Evolutionary conservation across 768 basidiomycete genomes (phyloP), one percentile per base, ranked within the genome.

Genomic region (Podaxis sp.): DNA sequence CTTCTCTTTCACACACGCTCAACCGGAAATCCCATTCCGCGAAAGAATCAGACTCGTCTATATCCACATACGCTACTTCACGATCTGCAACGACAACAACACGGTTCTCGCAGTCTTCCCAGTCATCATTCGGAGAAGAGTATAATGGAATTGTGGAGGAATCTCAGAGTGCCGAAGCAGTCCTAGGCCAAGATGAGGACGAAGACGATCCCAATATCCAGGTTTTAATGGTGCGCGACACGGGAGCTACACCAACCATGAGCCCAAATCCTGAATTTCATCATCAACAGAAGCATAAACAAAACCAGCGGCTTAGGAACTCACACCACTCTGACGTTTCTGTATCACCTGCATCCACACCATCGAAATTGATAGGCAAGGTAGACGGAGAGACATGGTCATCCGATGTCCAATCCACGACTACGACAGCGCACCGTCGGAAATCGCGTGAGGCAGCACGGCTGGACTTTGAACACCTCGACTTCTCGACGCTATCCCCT

Each of bases 211-310:
- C 37, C n/a, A 55, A 55, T 33, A 43, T 64, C 9, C 73, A 76
- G 51, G 76, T 78, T 46, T 72, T 80, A 37, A 78, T 82, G 63
- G 77, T 82, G 6, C 71, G 76, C 27, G 79, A 84, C 69, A 80
- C 81, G n/a, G 81, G 80, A 36, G 79, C 79, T 43, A 81, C 79
- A 25, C 81, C 77, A 8, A 79, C 74, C 15, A 76, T 82, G 75
- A 80, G 78, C 66, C 82, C 82, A 2, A 82, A 81, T 61, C 79
- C 80, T 25, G 77, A 74, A 37, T 85, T 80, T 61, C 70, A 73
- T 61, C 69, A 73, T 33, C 71, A 72, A 66, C 71, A 67, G 40
- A 70, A 69, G 55, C 60, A 65, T 64, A 52, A 63, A 52, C 65
- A 27, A 24, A 38, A 40, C 11, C 43, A 50, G 15, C 43, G 65